Evolutionary conservation across 2,329 filamentous ascomycete genomes (phyloP), one percentile per base, ranked within the genome.

Genomic region (Allantophomopsis lycopodina): DNA sequence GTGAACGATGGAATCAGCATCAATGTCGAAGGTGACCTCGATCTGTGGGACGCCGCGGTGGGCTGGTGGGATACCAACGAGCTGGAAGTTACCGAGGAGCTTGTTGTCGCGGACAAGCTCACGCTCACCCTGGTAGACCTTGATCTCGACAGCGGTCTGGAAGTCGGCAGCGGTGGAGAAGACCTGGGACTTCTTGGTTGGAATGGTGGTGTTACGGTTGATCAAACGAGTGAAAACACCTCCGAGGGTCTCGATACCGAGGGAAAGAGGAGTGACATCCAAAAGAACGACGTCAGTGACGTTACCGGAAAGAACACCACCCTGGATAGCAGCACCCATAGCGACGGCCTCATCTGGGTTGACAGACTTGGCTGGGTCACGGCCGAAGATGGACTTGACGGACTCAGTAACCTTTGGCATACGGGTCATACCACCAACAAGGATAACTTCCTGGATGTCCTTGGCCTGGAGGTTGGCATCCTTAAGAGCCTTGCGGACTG

Each of bases 61-160:
- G 41, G 89, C 89, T 53, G 89, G 89, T 42, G 89, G 89, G 46
- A 96, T 95, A 49, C 89, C 89, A 55, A 94, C 87, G 52, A 96
- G 83, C 76, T 96, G 88, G 84, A 96, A 96, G 83, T 96, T 96
- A 46, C 89, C 89, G 43, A 96, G 78, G 44, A 96, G 71, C 76
- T 96, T 96, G 83, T 96, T 96, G 71, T 96, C 89, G 60, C 80
- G 82, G 63, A 95, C 88, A 48, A 95, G 86, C 73, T 95, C 88
- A 84, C 89, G 89, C 77, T 96, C 89, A 73, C 89, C 89, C 79
- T 96, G 88, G 83, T 79, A 96, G 48, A 96, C 89, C 83, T 96
- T 95, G 74, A 96, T 96, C 73, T 95, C 88, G 58, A 96, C 89
- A 52, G 88, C 89, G 47, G 85, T 94, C 74, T 96, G 89, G 83